These are phyloP conservation scores for Pichia sp. DNA, from an alignment of 1,139 yeast genomes.

Conservation along the genomic window DNA sequence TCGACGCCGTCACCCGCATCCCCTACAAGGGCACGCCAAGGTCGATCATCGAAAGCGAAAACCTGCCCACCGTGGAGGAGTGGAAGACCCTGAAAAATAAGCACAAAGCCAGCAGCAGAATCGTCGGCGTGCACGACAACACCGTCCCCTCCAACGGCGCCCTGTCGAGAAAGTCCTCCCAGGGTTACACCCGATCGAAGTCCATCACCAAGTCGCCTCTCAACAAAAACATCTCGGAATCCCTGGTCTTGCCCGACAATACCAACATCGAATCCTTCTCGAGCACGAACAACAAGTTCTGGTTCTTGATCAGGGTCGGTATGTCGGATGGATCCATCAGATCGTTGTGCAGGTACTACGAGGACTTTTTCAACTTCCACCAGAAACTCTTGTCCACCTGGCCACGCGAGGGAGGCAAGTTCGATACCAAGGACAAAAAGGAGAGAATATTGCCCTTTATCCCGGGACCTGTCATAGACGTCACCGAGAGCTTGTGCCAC, in stretches of 20 bases:
- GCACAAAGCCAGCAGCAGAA: slow-evolving; percentile 87
- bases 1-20: slow-evolving; percentile 67
- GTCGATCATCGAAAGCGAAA: slow-evolving; percentile 53
- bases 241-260: slow-evolving; percentile 19
- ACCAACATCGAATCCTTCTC: slow-evolving; percentile 61
- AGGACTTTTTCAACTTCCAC: slow-evolving; percentile 94
- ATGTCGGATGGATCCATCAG: slow-evolving; percentile 67
- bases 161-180: slow-evolving; percentile 13
- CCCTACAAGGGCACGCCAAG: slow-evolving; percentile 38
- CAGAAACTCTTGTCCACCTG: slow-evolving; percentile 76
- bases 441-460: slow-evolving; percentile 83
- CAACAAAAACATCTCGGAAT: background rate
- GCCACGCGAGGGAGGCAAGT: slow-evolving; percentile 91
- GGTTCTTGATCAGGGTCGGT: slow-evolving; percentile 73
- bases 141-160: slow-evolving; percentile 19
- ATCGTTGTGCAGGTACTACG: slow-evolving; percentile 82
- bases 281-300: slow-evolving; percentile 81
- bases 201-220: background rate
- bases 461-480: slow-evolving; percentile 94
- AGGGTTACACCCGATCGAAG: background rate
- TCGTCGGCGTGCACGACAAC: slow-evolving; percentile 49
- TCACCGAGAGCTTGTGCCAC: slow-evolving; percentile 81
- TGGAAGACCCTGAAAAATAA: slow-evolving; percentile 92
- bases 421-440: slow-evolving; percentile 47
- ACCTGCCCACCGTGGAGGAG: slow-evolving; percentile 87